Base-by-base conservation (phyloP, 805 yeast genomes). In the Suhomyces tanzawaensis region DNA sequence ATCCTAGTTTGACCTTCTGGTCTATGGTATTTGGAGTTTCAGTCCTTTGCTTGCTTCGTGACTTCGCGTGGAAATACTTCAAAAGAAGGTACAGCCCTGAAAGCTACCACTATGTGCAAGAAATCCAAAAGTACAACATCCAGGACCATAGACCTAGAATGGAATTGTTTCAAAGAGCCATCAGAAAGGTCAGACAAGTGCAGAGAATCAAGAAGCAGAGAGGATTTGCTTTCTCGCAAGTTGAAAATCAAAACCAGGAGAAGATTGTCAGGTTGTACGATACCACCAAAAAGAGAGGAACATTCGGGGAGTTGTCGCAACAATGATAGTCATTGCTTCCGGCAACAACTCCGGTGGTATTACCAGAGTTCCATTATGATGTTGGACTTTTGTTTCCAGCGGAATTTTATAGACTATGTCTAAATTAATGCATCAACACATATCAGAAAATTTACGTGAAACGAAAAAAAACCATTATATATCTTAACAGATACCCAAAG, bases 181-280 rank as follows among this genome's bases (percentile, higher is more conserved):
- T 93, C 40, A 76, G 98, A 56, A 93, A 89, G 57, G 98, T 93
- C 17, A 82, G 99, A 63, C 99, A 95, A 63, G 98, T 93, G 26
- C 96, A 91, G 62, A 77, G 99, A 62, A 91, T 93, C 86, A 85
- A 95, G 59, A 93, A 93, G 56, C 99, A 93, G 65, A 81, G 98
- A 64, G 99, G 99, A 4, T 93, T 87, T 71, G 99, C 99, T 1
- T 93, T 93, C 54, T 89, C 97, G 5, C 98, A 93, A 62, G 89
- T 85, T 32, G 96, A 88, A 46, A 66, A 66, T 39, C 96, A 86
- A 58, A 95, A 95, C 25, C 96, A 90, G 64, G 96, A 89, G 48
- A 81, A 82, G 55, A 77, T 93, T 44, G 83, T 93, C 34, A 77
- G 98, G 53, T 87, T 95, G 70, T 93, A 93, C 54, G 99, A 93